These are phyloP conservation scores for Cucurbitaria berberidis DNA, from an alignment of 2,329 filamentous ascomycete species.

Conservation along the genomic window DNA sequence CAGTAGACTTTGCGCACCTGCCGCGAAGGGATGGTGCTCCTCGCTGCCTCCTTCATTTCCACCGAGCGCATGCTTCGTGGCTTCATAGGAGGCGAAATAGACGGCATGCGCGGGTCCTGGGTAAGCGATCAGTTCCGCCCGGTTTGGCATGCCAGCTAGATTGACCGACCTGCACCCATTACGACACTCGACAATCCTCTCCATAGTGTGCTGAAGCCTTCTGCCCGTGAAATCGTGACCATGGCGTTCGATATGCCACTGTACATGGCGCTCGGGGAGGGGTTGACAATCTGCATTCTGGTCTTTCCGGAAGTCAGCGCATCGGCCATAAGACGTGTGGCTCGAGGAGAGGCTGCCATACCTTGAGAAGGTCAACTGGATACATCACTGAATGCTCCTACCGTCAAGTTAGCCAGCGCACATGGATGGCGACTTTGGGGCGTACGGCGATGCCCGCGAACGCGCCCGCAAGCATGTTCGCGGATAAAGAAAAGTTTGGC, in stretches of 20 bases:
- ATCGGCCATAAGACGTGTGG: conserved; percentile 1
- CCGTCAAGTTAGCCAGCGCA: conserved; percentile 30
- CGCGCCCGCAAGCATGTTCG: conserved; percentile 95
- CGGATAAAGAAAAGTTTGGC: conserved; percentile 88
- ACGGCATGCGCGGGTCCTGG: conserved; percentile 94
- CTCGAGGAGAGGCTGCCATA: conserved; percentile 51
- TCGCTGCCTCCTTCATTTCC: conserved; percentile 87
- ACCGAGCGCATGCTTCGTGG: conserved; percentile 94
- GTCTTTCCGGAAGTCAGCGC: conserved; percentile 65
- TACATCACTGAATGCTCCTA: conserved; percentile 99
- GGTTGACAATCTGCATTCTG: conserved; percentile 95
- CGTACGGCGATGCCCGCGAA: conserved; percentile 94
- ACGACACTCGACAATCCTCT: conserved; percentile 96
- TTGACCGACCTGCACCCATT: conserved; percentile 78
- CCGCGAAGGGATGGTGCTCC: conserved; percentile 90
- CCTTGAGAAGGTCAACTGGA: conserved; percentile 96
- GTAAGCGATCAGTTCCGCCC: conserved; percentile 33
- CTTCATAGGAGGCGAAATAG: conserved; percentile 98
- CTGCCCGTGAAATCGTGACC: conserved; percentile 86
- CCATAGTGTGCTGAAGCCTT: conserved; percentile 92
- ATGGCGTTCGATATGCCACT: conserved; percentile 91
- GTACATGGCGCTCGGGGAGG: conserved; percentile 79
- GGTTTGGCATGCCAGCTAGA: conserved; percentile 1
- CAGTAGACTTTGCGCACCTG: conserved; percentile 63
- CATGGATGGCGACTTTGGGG: conserved; percentile 20